Conservation (phyloP, 257 asterid genomes). For the Prunella vulgaris region DNA sequence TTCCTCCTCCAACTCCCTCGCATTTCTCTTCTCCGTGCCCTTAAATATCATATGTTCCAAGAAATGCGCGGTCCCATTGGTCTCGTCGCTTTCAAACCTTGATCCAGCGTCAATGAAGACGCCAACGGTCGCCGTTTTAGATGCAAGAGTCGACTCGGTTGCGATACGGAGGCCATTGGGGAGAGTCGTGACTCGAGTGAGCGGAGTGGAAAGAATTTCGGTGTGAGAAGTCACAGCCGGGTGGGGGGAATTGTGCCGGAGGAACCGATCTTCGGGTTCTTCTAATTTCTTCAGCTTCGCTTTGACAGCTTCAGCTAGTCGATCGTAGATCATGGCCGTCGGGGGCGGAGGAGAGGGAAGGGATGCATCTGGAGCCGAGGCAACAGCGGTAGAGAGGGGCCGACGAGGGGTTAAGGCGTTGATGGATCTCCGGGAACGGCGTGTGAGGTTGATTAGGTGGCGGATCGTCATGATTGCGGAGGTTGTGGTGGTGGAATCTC, state of each 20-base stretch:
- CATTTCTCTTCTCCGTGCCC: constrained; percentile 62
- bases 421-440: constrained; percentile 32
- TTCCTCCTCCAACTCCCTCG: constrained; percentile 72
- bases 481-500: constrained; percentile 16
- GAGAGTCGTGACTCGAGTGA: constrained; percentile 70
- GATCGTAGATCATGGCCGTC: constrained; percentile 69
- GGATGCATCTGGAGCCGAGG: constrained; percentile 27
- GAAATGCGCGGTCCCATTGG: constrained; percentile 79
- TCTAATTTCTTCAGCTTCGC: constrained; percentile 49
- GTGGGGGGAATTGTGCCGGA: constrained; percentile 50
- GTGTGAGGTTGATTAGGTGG: constrained; percentile 48
- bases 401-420: constrained; percentile 20
- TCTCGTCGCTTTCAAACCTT: constrained; percentile 65
- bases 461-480: constrained; percentile 57
- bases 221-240: constrained; percentile 54
- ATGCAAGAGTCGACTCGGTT: constrained; percentile 66
- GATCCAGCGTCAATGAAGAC: constrained; percentile 88
- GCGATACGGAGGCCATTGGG: constrained; percentile 79
- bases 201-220: constrained; percentile 56
- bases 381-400: constrained; percentile 39
- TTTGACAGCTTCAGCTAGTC: constrained; percentile 67
- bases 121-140: constrained; percentile 71
- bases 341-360: constrained; percentile 62
- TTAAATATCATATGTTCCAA: constrained; percentile 86
- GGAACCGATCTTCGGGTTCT: constrained; percentile 55